These are phyloP conservation scores for Colletotrichum destructivum DNA, from an alignment of 2,329 filamentous ascomycete genomes.

Conservation along the genomic window DNA sequence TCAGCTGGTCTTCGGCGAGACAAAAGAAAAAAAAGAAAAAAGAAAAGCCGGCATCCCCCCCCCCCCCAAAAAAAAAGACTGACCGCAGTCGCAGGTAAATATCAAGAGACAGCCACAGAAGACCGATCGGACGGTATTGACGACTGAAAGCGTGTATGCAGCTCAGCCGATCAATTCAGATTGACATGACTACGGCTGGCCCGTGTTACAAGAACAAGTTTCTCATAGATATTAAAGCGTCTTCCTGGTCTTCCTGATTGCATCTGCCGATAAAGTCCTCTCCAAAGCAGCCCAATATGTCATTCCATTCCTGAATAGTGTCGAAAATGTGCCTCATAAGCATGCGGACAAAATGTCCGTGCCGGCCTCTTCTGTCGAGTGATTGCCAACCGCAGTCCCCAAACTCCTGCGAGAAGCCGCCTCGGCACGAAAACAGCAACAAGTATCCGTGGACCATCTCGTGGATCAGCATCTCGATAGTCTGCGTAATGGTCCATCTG, in stretches of 20 bases:
- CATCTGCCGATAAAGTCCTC: background rate
- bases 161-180: too few relatives aligned
- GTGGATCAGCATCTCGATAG: slow-evolving; percentile 50
- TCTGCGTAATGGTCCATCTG: slow-evolving; percentile 46
- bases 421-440: slow-evolving; percentile 19
- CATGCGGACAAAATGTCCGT: background rate
- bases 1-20: too few relatives aligned
- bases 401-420: background rate
- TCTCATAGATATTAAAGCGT: background rate
- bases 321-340: slow-evolving; percentile 22
- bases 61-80: too few relatives aligned
- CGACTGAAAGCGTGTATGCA: too few relatives aligned
- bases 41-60: too few relatives aligned
- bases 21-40: too few relatives aligned
- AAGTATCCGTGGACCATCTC: slow-evolving; percentile 42
- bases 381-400: background rate
- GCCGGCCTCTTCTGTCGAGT: background rate
- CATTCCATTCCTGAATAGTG: slow-evolving; percentile 23
- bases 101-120: too few relatives aligned
- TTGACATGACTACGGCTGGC: too few relatives aligned
- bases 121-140: too few relatives aligned
- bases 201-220: background rate
- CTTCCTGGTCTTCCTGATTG: background rate
- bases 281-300: slow-evolving; percentile 9
- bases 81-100: too few relatives aligned